Evolutionary conservation across 148 eudicot genomes (phyloP), one percentile per base, ranked within the genome.

Genomic region (Vaccinium corymbosum): DNA sequence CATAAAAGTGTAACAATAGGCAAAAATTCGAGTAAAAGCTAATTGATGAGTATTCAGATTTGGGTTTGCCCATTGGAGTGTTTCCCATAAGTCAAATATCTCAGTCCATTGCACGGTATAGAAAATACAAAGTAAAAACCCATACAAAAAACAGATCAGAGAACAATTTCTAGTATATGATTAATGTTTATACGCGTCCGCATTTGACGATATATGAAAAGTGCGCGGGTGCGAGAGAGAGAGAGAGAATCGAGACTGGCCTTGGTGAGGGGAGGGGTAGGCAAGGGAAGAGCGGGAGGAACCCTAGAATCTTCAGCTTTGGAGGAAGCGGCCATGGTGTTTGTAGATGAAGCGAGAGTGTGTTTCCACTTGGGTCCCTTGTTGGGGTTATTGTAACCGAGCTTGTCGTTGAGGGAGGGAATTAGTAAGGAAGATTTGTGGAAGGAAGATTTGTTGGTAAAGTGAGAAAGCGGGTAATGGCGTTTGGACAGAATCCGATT

Each of bases 231-330:
- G 16, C 15, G 56, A 2, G 50, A 38, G 29, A 15, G 70, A 79
- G 82, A 42, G 51, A 35, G 15, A 1, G 11, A 20, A 35, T 29
- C 0, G 50, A 49, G 35, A 48, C 61, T 75, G 19, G 81, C 98
- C 94, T 94, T 93, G 51, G 92, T 81, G 87, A 93, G 85, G 7
- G 91, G 89, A 83, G 96, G 93, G 8, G 86, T 46, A 71, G 96
- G 96, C 82, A 89, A 79, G 61, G 86, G 92, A 82, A 92, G 73
- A 4, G 93, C 93, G 62, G 94, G 88, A 66, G 98, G 98, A 89
- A 90, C 93, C 88, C 98, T 91, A 90, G 98, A 92, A 85, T 89
- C 76, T 20, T 94, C 96, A 50, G 96, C 90, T 79, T 80, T 79
- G 87, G 89, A 90, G 76, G 86, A 82, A 61, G 89, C 68, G n/a